Percentiles rank a stretch among this genome's conserved stretches.
Conservation (phyloP, 345 rosid genomes). For the Laguncularia racemosa region DNA sequence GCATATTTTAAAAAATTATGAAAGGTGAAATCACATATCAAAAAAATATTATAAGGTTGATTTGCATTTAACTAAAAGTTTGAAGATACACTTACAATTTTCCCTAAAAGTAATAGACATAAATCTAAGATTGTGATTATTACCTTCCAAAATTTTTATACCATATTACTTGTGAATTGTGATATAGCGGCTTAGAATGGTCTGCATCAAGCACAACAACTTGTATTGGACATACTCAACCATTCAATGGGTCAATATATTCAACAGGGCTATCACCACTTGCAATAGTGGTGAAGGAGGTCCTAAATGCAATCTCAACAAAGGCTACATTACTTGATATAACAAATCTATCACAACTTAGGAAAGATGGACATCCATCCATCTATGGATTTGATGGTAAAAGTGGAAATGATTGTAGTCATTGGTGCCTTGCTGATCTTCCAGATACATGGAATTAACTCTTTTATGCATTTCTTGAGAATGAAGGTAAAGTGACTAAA, state of each 20-base stretch:
- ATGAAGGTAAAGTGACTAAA: not conserved
- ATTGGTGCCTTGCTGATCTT: conserved; percentile 46
- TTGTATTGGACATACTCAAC: conserved; percentile 22
- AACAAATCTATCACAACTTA: conserved; percentile 33
- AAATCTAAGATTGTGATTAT: too few species aligned
- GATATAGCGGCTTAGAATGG: conserved; percentile 32
- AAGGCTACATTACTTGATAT: conserved; percentile 27
- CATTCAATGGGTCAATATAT: conserved; percentile 23
- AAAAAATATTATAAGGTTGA: too few species aligned
- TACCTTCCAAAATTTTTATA: not conserved
- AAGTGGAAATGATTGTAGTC: conserved; percentile 34
- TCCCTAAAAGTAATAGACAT: too few species aligned
- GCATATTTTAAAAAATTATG: too few species aligned
- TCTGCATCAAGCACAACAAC: conserved; percentile 14
- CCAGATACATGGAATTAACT: conserved; percentile 38
- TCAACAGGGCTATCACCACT: conserved; percentile 28
- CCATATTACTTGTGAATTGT: not conserved
- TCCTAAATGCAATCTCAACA: conserved; percentile 8
- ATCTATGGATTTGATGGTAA: conserved; percentile 11
- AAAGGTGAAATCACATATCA: too few species aligned
- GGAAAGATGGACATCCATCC: conserved; percentile 42
- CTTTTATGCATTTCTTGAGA: conserved; percentile 20
- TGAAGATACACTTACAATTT: too few species aligned
- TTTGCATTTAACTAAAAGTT: too few species aligned
- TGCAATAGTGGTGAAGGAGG: conserved; percentile 13